Conservation (phyloP, 2,329 filamentous ascomycete species). For the Botrytis medusae region DNA sequence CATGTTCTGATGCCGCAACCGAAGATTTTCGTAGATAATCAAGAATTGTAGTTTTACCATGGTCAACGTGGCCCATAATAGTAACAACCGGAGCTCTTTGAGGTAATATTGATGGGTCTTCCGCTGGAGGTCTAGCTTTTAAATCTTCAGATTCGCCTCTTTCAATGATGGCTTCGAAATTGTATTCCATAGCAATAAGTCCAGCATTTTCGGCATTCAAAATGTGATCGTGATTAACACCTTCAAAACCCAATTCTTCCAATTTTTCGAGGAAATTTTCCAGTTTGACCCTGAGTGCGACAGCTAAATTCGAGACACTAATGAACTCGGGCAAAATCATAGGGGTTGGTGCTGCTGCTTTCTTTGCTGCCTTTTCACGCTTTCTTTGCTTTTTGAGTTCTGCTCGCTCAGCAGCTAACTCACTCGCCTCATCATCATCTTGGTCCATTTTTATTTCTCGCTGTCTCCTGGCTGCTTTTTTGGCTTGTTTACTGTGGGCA, state of each 20-base stretch:
- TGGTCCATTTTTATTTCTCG: constrained; percentile 30
- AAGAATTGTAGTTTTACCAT: constrained; percentile 94
- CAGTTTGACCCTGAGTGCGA: constrained; percentile 68
- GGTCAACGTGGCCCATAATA: constrained; percentile 99
- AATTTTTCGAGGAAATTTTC: constrained; percentile 73
- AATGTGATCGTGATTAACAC: constrained; percentile 77
- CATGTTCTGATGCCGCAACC: constrained; percentile 86
- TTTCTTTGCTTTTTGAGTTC: constrained; percentile 45
- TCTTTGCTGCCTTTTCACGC: constrained; percentile 45
- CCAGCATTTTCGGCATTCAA: constrained; percentile 89
- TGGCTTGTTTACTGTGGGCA: constrained; percentile 33
- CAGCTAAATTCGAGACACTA: constrained; percentile 78
- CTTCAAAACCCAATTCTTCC: constrained; percentile 85
- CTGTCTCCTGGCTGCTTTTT: constrained; percentile 37
- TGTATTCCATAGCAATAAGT: constrained; percentile 88
- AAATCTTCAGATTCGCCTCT: constrained; percentile 67
- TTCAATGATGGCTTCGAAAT: constrained; percentile 81
- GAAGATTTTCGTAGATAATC: constrained; percentile 93
- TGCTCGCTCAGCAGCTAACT: constrained; percentile 41
- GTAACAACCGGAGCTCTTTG: constrained; percentile 88
- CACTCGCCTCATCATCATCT: constrained; percentile 38
- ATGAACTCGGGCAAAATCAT: constrained; percentile 90
- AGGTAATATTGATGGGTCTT: constrained; percentile 68
- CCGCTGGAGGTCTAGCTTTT: constrained; percentile 63
- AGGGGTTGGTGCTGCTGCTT: constrained; percentile 49